Percentiles rank a stretch among this genome's conserved stretches.
Conservation (phyloP, 208 protist genomes). For the Leishmania tarentolae region DNA sequence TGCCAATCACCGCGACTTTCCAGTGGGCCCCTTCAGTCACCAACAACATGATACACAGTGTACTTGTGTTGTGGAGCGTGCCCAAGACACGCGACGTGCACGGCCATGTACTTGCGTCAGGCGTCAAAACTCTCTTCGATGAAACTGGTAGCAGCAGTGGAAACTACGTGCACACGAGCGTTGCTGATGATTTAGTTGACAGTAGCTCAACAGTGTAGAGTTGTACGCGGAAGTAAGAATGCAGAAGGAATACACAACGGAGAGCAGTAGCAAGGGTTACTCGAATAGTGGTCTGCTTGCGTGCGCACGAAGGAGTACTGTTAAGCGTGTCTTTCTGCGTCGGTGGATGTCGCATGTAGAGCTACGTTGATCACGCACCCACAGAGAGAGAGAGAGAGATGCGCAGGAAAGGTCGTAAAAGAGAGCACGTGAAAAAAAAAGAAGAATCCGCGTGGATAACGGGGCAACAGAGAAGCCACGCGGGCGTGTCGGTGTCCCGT, state of each 20-base stretch:
- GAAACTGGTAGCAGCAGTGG: background rate
- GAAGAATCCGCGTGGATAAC: background rate
- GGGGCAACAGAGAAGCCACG: background rate
- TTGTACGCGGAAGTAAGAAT: too few species aligned
- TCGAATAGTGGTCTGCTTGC: background rate
- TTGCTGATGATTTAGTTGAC: background rate
- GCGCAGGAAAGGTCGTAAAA: background rate
- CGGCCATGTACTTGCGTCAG: too few species aligned
- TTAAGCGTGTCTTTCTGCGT: background rate
- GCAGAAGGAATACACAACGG: background rate
- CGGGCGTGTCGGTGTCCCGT: background rate
- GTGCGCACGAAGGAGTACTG: background rate
- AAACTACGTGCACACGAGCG: background rate
- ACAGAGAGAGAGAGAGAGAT: background rate
- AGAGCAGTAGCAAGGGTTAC: background rate
- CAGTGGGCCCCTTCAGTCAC: slow-evolving; percentile 37
- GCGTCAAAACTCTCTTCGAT: background rate
- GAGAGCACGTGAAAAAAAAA: background rate
- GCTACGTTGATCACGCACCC: background rate
- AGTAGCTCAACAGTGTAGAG: background rate
- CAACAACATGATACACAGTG: slow-evolving; percentile 41
- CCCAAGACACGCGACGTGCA: background rate
- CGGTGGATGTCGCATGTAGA: background rate
- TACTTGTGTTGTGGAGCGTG: slow-evolving; percentile 30
- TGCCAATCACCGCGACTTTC: slow-evolving; percentile 20